Evolutionary conservation across 2,329 filamentous ascomycete species (phyloP).

Genomic region (Fusarium clavum): DNA sequence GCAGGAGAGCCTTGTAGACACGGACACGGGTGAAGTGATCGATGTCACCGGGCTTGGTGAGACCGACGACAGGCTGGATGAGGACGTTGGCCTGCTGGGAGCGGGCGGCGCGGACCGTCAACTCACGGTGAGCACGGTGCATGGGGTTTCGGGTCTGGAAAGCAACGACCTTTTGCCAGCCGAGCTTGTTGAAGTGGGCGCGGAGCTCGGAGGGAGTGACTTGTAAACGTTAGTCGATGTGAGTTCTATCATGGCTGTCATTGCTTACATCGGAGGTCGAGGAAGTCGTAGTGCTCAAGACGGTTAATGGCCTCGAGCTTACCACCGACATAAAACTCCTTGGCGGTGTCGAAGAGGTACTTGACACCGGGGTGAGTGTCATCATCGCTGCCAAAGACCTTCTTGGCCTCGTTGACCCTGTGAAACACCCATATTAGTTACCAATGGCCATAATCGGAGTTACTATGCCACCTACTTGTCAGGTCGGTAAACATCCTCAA

Average conservation of each 20-base stretch:
- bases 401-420: slow-evolving; percentile 87
- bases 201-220: slow-evolving; percentile 95
- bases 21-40: slow-evolving; percentile 99
- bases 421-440: slow-evolving; percentile 35
- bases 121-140: slow-evolving; percentile 97
- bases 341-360: slow-evolving; percentile 83
- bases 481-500: slow-evolving; percentile 94
- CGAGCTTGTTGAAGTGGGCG: slow-evolving; percentile 98
- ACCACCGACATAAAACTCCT: slow-evolving; percentile 94
- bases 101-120: slow-evolving; percentile 96
- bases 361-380: slow-evolving; percentile 92
- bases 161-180: slow-evolving; percentile 96
- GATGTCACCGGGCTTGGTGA: slow-evolving; percentile 99
- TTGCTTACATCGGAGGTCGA: slow-evolving; percentile 86
- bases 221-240: slow-evolving; percentile 50
- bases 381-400: slow-evolving; percentile 93
- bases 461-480: slow-evolving; percentile 79
- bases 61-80: slow-evolving; percentile 97
- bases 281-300: slow-evolving; percentile 98
- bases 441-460: neutral
- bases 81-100: slow-evolving; percentile 97
- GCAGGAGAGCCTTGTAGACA: slow-evolving; percentile 96
- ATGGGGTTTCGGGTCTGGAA: slow-evolving; percentile 99
- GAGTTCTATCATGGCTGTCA: neutral
- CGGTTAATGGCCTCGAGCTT: slow-evolving; percentile 96